Conservation (phyloP, 1,139 yeast species). For the Blastobotrys arbuscula region DNA sequence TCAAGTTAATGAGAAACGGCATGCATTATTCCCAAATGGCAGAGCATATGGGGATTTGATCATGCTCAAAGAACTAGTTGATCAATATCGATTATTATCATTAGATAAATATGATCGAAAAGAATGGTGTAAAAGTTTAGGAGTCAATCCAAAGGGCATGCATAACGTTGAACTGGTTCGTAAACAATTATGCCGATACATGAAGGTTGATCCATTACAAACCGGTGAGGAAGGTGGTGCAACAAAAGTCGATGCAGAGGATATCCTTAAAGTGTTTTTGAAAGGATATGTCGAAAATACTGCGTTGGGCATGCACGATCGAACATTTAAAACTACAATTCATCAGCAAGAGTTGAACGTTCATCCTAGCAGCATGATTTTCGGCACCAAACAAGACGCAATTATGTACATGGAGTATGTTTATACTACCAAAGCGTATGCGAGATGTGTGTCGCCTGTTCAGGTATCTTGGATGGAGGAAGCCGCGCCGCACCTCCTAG, state of each 20-base stretch:
- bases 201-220: conserved; percentile 35
- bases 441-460: conserved; percentile 79
- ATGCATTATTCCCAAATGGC: conserved; percentile 59
- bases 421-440: conserved; percentile 88
- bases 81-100: conserved; percentile 44
- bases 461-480: conserved; percentile 85
- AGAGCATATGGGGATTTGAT: conserved; percentile 73
- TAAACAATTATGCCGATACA: conserved; percentile 67
- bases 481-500: conserved; percentile 64
- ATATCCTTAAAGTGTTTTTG: conserved; percentile 62
- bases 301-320: conserved; percentile 92
- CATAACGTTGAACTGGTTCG: conserved; percentile 71
- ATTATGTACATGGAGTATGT: conserved; percentile 94
- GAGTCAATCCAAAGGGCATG: conserved; percentile 74
- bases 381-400: conserved; percentile 78
- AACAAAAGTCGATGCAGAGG: conserved; percentile 35
- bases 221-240: conserved; percentile 10
- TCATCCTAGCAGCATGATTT: conserved; percentile 87
- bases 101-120: conserved; percentile 29
- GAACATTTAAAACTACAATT: conserved; percentile 80
- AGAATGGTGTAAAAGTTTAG: conserved; percentile 79
- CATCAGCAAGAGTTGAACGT: conserved; percentile 61
- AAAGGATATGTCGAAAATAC: conserved; percentile 79
- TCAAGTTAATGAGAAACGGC: conserved; percentile 52
- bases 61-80: conserved; percentile 72